Percentiles rank a stretch among this genome's conserved stretches.
Conservation (phyloP, 2,329 filamentous ascomycete genomes). For the Fusarium staphyleae region DNA sequence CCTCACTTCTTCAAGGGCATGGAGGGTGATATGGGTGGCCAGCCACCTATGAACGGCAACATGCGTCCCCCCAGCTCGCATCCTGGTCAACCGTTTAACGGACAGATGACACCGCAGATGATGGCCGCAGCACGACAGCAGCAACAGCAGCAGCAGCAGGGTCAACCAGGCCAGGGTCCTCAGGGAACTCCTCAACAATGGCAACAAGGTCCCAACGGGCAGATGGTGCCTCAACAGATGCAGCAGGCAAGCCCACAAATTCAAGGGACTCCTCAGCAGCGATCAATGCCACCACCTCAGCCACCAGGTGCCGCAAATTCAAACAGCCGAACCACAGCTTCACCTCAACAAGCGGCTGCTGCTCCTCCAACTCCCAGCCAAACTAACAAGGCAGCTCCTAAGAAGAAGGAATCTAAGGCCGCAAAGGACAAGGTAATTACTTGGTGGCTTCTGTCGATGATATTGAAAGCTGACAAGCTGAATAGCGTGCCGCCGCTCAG, state of each 20-base stretch:
- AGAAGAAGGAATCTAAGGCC: conserved; percentile 76
- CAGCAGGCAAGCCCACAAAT: conserved; percentile 54
- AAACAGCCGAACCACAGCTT: conserved; percentile 64
- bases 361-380: conserved; percentile 81
- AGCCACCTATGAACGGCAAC: conserved; percentile 66
- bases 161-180: conserved; percentile 45
- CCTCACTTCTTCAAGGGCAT: conserved; percentile 67
- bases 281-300: conserved; percentile 72
- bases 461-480: conserved; percentile 20
- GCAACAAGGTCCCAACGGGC: conserved; percentile 52
- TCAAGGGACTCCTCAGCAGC: conserved; percentile 76
- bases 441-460: neutral
- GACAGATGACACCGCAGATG: conserved; percentile 68
- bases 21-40: conserved; percentile 52
- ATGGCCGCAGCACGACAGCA: conserved; percentile 53
- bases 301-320: conserved; percentile 57
- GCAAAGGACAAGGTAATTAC: conserved; percentile 71
- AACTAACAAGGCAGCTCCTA: conserved; percentile 74
- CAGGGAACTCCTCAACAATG: conserved; percentile 48
- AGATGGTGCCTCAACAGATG: conserved; percentile 51
- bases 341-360: conserved; percentile 68
- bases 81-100: conserved; percentile 63
- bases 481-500: conserved; percentile 59
- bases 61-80: conserved; percentile 74
- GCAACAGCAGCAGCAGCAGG: conserved; percentile 50